Percentiles rank a stretch among this genome's conserved stretches.
Evolutionary conservation across 495 filamentous ascomycete genomes (phyloP).

Genomic region (Trichoderma gamsii): DNA sequence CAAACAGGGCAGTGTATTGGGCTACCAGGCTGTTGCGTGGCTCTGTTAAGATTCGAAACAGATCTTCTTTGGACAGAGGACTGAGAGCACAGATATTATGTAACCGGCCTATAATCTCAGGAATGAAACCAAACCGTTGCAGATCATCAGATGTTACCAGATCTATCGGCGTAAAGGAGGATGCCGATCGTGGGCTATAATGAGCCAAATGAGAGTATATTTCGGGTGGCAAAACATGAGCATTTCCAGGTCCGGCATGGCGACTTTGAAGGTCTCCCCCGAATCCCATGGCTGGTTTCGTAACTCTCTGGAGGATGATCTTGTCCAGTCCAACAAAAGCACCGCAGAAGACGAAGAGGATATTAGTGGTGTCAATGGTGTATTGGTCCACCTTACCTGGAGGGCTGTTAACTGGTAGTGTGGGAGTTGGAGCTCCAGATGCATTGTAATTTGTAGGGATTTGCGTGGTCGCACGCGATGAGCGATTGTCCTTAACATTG

Average conservation of each 20-base stretch:
- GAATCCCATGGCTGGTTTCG: conserved; percentile 86
- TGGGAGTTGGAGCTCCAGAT: conserved; percentile 24
- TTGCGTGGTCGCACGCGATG: conserved; percentile 42
- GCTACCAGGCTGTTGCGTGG: conserved; percentile 78
- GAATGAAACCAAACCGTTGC: conserved; percentile 88
- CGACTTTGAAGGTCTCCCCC: conserved; percentile 59
- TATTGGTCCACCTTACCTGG: conserved; percentile 73
- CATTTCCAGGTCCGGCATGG: conserved; percentile 27
- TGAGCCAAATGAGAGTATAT: conserved; percentile 41
- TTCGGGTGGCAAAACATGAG: conserved; percentile 36
- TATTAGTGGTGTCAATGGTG: conserved; percentile 89
- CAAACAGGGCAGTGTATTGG: conserved; percentile 82
- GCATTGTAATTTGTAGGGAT: conserved; percentile 34
- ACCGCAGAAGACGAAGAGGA: conserved; percentile 92
- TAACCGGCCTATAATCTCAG: conserved; percentile 85
- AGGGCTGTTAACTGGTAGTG: conserved; percentile 30
- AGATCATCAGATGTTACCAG: conserved; percentile 76
- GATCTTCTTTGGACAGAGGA: conserved; percentile 67
- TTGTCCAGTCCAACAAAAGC: conserved; percentile 94
- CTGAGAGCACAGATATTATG: conserved; percentile 81
- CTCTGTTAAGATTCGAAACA: conserved; percentile 85
- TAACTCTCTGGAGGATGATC: conserved; percentile 74
- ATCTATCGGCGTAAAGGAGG: conserved; percentile 67
- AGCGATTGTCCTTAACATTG: conserved; percentile 74
- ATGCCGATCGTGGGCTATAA: conserved; percentile 15